Percentiles rank a stretch among this genome's conserved stretches.
Conservation (phyloP, 2,329 filamentous ascomycete species). For the Xylaria sp. region DNA sequence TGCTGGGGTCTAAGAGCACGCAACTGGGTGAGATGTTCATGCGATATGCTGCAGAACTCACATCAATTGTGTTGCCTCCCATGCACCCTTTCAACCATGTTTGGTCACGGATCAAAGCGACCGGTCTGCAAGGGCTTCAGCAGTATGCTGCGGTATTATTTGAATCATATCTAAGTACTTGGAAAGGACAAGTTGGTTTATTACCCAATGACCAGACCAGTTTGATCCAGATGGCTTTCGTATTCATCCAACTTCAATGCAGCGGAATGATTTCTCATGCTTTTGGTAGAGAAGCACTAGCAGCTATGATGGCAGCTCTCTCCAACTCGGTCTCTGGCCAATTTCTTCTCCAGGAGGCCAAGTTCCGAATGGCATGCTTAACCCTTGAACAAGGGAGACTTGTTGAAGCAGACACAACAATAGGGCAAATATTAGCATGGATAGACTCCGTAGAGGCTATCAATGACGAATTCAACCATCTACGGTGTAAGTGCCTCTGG, state of each 20-base stretch:
- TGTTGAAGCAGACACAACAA: constrained; percentile 31
- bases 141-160: constrained; percentile 35
- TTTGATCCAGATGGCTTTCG: constrained; percentile 38
- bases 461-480: constrained; percentile 25
- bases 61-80: constrained; percentile 32
- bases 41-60: constrained; percentile 37
- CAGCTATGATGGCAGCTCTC: constrained; percentile 28
- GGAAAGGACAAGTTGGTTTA: constrained; percentile 33
- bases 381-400: constrained; percentile 29
- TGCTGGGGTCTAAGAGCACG: constrained; percentile 34
- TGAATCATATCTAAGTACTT: constrained; percentile 37
- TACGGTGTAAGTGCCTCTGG: constrained; percentile 37
- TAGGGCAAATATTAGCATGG: constrained; percentile 34
- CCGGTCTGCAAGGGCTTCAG: constrained; percentile 34
- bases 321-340: constrained; percentile 26
- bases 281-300: constrained; percentile 32
- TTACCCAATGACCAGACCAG: constrained; percentile 29
- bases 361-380: constrained; percentile 34
- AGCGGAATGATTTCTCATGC: constrained; percentile 35
- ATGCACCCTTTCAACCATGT: constrained; percentile 38
- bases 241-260: constrained; percentile 39
- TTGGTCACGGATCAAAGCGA: constrained; percentile 38
- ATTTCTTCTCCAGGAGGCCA: constrained; percentile 37
- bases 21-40: constrained; percentile 37
- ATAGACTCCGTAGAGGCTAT: constrained; percentile 25